phyloP scores from a whole-genome alignment of 169 alveolate genomes.

The Amoebophrya sp. region DNA sequence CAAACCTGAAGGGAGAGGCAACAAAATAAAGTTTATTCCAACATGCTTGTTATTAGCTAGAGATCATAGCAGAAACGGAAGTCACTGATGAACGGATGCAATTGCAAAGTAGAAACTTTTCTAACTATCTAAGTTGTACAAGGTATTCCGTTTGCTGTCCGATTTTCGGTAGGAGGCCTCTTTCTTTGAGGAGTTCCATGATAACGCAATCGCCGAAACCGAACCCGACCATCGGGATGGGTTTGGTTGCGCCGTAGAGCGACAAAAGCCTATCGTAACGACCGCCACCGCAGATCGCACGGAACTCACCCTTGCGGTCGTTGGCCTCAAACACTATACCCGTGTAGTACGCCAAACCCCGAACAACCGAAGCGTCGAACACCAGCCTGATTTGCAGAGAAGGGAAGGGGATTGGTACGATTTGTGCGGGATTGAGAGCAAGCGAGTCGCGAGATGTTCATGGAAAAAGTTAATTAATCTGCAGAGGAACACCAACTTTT shows the following conservation, averaged over 20 bases:
- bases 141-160: background rate
- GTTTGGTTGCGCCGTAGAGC: background rate
- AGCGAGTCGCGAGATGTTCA: no score
- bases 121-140: no score
- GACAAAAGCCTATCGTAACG: constrained; percentile 45
- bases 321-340: constrained; percentile 54
- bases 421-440: no score
- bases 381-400: background rate
- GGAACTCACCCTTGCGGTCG: constrained; percentile 48
- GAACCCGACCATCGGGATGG: background rate
- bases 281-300: constrained; percentile 52
- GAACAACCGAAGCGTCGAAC: constrained; percentile 43
- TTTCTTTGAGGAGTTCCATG: background rate
- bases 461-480: no score
- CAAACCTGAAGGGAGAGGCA: no score
- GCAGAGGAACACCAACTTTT: no score
- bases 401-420: background rate
- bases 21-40: no score
- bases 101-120: no score
- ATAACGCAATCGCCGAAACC: background rate
- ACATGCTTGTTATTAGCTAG: no score
- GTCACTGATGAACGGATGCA: no score
- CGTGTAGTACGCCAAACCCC: constrained; percentile 56
- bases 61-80: no score
- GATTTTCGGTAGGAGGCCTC: background rate